Percentiles rank a stretch among this genome's conserved stretches.
These are phyloP conservation scores for Macrolepiota dolichaula DNA, from an alignment of 768 basidiomycete genomes.

Conservation along the genomic window DNA sequence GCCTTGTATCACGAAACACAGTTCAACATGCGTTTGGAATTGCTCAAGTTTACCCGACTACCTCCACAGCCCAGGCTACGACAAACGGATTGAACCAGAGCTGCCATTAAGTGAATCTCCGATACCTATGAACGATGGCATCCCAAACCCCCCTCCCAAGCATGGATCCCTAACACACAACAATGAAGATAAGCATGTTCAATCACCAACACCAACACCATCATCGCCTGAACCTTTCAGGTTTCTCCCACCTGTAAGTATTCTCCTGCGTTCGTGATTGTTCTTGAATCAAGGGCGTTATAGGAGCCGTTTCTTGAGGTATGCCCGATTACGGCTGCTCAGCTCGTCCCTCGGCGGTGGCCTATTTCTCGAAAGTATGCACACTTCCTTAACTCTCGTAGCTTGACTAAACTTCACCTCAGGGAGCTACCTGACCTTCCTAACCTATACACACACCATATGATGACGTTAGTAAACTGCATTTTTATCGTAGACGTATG, in stretches of 20 bases:
- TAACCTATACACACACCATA: not conserved
- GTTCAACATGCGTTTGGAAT: not conserved
- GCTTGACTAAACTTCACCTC: no score
- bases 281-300: not conserved
- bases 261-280: not conserved
- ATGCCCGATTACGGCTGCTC: constrained; percentile 8
- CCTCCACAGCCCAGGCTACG: not conserved
- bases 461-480: not conserved
- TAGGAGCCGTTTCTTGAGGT: constrained; percentile 2
- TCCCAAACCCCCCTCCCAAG: not conserved
- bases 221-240: not conserved
- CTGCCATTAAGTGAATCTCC: not conserved
- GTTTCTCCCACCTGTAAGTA: not conserved
- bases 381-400: not conserved
- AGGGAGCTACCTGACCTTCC: not conserved
- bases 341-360: constrained; percentile 10
- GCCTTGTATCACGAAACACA: not conserved
- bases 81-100: no score
- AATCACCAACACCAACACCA: not conserved
- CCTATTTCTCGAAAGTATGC: constrained; percentile 4
- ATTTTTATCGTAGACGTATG: not conserved
- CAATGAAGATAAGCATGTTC: not conserved
- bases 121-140: not conserved
- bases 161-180: not conserved
- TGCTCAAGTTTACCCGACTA: not conserved